These are phyloP conservation scores for Halophytophthora polymorphica DNA, from an alignment of 352 stramenopile species.

Conservation along the genomic window DNA sequence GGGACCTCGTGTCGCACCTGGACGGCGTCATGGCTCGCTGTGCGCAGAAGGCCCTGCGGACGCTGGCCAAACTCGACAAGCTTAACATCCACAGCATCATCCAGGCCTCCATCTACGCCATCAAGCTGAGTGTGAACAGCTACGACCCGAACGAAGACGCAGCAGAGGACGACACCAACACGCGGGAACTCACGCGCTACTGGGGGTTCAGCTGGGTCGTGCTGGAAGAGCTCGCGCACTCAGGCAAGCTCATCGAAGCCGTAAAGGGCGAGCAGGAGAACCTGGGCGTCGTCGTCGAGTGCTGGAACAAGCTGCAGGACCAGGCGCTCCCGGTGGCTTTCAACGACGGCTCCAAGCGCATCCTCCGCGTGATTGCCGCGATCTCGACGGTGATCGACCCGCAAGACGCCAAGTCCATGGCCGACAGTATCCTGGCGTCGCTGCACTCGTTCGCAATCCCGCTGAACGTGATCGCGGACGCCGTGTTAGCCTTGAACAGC, in stretches of 20 bases:
- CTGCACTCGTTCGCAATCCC: constrained; percentile 76
- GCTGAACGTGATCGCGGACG: constrained; percentile 75
- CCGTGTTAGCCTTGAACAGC: constrained; percentile 66
- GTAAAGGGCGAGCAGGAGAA: constrained; percentile 57
- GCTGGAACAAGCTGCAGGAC: constrained; percentile 77
- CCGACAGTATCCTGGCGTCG: constrained; percentile 66
- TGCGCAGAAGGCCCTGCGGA: constrained; percentile 64
- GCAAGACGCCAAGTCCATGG: constrained; percentile 70
- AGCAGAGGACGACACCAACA: constrained; percentile 30
- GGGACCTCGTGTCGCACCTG: constrained; percentile 63
- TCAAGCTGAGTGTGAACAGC: constrained; percentile 48
- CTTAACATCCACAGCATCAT: constrained; percentile 54
- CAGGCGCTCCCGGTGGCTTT: constrained; percentile 61
- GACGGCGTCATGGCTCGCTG: constrained; percentile 79
- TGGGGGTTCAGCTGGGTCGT: constrained; percentile 86
- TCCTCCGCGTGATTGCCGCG: constrained; percentile 77
- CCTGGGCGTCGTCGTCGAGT: constrained; percentile 67
- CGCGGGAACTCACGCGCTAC: constrained; percentile 37
- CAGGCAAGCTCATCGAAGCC: constrained; percentile 52
- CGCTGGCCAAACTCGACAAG: constrained; percentile 66
- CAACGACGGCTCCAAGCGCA: constrained; percentile 76
- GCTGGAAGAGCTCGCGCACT: constrained; percentile 72
- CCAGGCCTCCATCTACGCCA: constrained; percentile 56
- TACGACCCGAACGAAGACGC: constrained; percentile 31
- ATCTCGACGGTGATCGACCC: constrained; percentile 71